A percentile compares a stretch with the other conserved stretches of the same genome.
Conservation (phyloP, 2,329 filamentous ascomycete genomes). For the Pseudogymnoascus sp. region DNA sequence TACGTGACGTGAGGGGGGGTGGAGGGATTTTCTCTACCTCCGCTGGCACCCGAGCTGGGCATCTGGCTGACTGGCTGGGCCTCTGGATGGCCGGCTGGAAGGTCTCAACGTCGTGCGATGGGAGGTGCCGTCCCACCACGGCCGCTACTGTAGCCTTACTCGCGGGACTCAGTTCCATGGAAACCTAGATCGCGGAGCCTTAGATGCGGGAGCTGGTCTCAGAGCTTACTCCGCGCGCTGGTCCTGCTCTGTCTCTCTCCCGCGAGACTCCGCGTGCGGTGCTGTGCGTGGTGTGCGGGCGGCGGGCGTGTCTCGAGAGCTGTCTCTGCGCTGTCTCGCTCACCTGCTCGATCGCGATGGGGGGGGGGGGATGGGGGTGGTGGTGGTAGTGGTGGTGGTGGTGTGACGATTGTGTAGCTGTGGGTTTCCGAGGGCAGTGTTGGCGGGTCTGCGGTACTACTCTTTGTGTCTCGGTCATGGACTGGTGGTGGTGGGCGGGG, state of each 20-base stretch:
- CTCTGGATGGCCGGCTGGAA: background rate
- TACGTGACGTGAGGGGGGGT: background rate
- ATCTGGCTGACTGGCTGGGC: background rate
- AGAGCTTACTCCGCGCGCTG: background rate
- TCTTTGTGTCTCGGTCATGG: background rate
- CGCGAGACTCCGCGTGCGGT: background rate
- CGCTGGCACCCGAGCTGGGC: background rate
- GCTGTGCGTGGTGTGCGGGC: background rate
- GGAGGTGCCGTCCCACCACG: background rate
- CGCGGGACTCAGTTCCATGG: background rate
- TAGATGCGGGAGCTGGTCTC: background rate
- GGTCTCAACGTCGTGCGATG: background rate
- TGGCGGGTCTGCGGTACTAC: background rate
- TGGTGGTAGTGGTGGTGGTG: background rate
- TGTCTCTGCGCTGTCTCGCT: background rate
- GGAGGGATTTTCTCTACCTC: background rate
- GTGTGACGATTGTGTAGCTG: background rate
- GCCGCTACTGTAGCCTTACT: background rate
- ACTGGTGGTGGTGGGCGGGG: background rate
- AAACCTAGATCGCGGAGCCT: background rate
- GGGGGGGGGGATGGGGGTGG: background rate
- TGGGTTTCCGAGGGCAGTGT: background rate
- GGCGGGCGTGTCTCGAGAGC: background rate
- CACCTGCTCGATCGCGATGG: background rate
- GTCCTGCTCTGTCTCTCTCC: background rate